Base-by-base conservation (phyloP, 2,329 filamentous ascomycete species). In the Nothophoma quercina region DNA sequence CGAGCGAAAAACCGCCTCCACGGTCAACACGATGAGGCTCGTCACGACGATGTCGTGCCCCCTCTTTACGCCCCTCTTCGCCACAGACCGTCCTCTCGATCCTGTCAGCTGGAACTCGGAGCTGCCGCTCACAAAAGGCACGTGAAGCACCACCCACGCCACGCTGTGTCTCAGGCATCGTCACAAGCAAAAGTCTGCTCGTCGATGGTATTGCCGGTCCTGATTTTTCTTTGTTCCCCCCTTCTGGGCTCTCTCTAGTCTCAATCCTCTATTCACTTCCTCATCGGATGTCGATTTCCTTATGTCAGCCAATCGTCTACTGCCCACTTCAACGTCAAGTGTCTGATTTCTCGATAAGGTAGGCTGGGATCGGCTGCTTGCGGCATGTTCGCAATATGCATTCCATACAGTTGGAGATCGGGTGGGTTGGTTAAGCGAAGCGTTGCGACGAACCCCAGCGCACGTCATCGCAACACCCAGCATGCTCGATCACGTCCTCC, bases 341-440 rank as follows among this genome's bases (percentile, higher is more conserved):
- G 49, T 59, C 33, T 36, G 10, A 45, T 18, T 40, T 51, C 29
- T 54, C 29, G 46, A 22, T 49, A 52, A 48, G 56, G 59, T 44
- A 35, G 60, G 53, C 55, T 56, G 44, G 51, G 26, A 43, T 49
- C 29, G 56, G 52, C 65, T 68, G 63, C 58, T 68, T 69, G 62
- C 65, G 62, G 60, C 48, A 66, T 67, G 52, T 38, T 48, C 39
- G 42, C 36, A 30, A 38, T 43, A 30, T 44, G 43, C 62, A 61
- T 67, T 58, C 55, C 56, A 54, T 32, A 26, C 56, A 35, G 19
- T 53, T 44, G 50, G 49, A 51, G 29, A 32, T 40, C 15, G 28
- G 41, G 38, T 54, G 58, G 54, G 25, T 54, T 33, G 51, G 53
- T 43, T 53, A 45, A 38, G 32, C 36, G 43, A 33, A 25, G 39